phyloP scores from a whole-genome alignment of 2,329 filamentous ascomycete species.

The Arthrobotrys conoides region DNA sequence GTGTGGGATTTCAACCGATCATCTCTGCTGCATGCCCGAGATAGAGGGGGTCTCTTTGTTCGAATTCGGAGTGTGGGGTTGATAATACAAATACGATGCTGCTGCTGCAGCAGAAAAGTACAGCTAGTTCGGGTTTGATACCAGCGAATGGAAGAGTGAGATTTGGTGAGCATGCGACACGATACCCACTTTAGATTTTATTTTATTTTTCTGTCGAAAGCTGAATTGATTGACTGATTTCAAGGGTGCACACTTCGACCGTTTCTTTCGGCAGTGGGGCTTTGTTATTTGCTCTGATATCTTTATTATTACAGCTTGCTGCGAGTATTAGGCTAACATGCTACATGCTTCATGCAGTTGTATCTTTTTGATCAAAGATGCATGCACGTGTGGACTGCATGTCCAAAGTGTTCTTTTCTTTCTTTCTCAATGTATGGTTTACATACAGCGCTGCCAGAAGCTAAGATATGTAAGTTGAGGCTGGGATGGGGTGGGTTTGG shows the following conservation, averaged over 20 bases:
- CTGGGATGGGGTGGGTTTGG: constrained; percentile 8
- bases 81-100: constrained; percentile 23
- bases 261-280: constrained; percentile 15
- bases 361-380: constrained; percentile 13
- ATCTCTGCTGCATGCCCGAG: constrained; percentile 2
- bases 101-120: not conserved
- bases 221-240: not conserved
- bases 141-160: constrained; percentile 14
- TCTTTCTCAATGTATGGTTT: not conserved
- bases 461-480: not conserved
- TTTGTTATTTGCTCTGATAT: constrained; percentile 6
- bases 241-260: not conserved
- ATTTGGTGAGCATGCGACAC: constrained; percentile 49
- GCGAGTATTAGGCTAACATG: not conserved
- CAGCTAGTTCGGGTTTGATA: not conserved
- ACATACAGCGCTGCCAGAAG: not conserved
- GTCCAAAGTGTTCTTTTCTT: not conserved
- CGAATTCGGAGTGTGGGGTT: constrained; percentile 44
- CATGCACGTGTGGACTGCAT: constrained; percentile 33
- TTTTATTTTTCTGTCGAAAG: not conserved
- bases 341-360: constrained; percentile 7
- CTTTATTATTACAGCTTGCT: not conserved
- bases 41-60: constrained; percentile 10
- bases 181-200: constrained; percentile 44
- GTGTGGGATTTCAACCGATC: constrained; percentile 27